Conservation (phyloP, 495 filamentous ascomycete genomes). For the Talaromyces stipitatus region DNA sequence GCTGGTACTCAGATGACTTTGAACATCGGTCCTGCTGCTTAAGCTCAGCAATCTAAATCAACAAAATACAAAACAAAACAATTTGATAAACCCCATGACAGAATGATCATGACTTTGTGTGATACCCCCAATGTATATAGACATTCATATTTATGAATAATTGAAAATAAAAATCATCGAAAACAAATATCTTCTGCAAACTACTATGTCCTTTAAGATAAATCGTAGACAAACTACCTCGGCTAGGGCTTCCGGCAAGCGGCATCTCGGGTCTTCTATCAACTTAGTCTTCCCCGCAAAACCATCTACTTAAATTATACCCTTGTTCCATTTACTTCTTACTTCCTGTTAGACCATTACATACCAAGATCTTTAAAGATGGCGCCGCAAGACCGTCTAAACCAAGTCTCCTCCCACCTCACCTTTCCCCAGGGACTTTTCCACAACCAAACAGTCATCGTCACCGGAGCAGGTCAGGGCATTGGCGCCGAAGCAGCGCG, state of each 20-base stretch:
- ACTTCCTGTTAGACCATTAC: neutral
- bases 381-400: slow-evolving; percentile 44
- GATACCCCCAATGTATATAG: neutral
- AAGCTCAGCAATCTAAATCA: neutral
- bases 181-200: neutral
- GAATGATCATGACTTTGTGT: neutral
- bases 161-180: neutral
- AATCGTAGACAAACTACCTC: neutral
- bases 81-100: neutral
- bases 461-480: slow-evolving; percentile 82
- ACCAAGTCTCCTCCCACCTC: slow-evolving; percentile 66
- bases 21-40: slow-evolving; percentile 17
- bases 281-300: neutral
- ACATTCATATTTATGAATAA: neutral
- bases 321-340: neutral
- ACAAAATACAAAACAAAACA: neutral
- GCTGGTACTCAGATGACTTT: slow-evolving; percentile 32
- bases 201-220: neutral
- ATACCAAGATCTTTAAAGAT: slow-evolving; percentile 12
- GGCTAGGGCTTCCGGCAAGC: neutral
- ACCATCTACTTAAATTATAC: neutral
- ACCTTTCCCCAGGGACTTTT: slow-evolving; percentile 75
- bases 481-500: slow-evolving; percentile 79
- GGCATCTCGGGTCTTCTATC: neutral
- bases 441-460: slow-evolving; percentile 72